Evolutionary conservation across 1,284 basidiomycete genomes (phyloP), one percentile per base, ranked within the genome.

Genomic region (Fomitopsis palustris): DNA sequence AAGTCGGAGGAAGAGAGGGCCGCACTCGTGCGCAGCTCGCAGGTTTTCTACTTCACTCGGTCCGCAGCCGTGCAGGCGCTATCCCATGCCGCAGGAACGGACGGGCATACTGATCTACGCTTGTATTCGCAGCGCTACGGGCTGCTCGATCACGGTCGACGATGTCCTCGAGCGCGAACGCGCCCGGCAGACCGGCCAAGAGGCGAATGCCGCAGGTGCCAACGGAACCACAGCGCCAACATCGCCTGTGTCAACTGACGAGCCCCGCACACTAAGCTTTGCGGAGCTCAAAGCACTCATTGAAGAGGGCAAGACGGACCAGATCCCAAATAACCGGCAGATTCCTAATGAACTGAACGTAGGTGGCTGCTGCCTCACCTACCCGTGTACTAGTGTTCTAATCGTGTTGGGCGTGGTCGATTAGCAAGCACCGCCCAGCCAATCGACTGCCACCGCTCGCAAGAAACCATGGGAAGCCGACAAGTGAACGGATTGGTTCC

Each of bases 41-140:
- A 81, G 27, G 77, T 90, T 0, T 91, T 88, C 70, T 91, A 89
- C 72, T 91, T 88, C 73, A 88, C 88, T 66, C 80, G 80, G 88
- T 87, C 66, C 58, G 77, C 61, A 53, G 52, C 41, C 55, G 53
- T 54, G 33, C 39, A 55, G 42, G 29, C n/a, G n/a, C n/a, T 21
- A 38, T 37, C 45, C 61, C 23, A 25, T 52, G 25, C n/a, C 49
- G 49, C 25, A 29, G 19, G 31, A 31, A 52, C 45, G 10, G 23
- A 17, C 42, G 23, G n/a, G 55, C n/a, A n/a, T n/a, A n/a, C 37
- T 41, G 38, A 47, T 51, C n/a, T n/a, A n/a, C n/a, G n/a, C n/a
- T n/a, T 53, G 10, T 19, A 25, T 42, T 45, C 29, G 29, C 38
- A 72, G 71, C 41, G 38, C 62, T 23, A 62, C 62, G 7, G 70